A percentile compares a stretch with the other conserved stretches of the same genome.
These are phyloP conservation scores for Nakazawaea wickerhamii DNA, from an alignment of 805 yeast genomes.

Conservation along the genomic window DNA sequence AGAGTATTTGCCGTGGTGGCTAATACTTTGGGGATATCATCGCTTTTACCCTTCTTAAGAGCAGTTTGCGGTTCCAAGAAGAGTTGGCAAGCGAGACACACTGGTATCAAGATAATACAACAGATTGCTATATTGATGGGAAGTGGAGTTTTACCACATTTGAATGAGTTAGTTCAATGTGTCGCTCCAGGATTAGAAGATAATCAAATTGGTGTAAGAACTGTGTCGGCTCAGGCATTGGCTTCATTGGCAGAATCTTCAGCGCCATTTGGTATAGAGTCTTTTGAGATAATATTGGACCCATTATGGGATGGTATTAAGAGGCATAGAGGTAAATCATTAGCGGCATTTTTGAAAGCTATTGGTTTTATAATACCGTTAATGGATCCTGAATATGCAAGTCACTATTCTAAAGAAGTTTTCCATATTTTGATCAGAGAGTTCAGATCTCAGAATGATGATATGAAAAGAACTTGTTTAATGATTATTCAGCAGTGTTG, in stretches of 20 bases:
- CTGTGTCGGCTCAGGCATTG: conserved; percentile 65
- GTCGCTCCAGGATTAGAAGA: conserved; percentile 56
- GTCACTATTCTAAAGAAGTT: conserved; percentile 71
- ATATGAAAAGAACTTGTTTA: conserved; percentile 72
- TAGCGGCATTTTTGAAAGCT: conserved; percentile 73
- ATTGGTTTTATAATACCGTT: conserved; percentile 78
- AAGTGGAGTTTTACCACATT: conserved; percentile 67
- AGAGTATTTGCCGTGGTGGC: conserved; percentile 82
- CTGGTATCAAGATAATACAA: conserved; percentile 74
- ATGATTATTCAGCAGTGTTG: conserved; percentile 65
- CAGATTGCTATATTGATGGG: conserved; percentile 69
- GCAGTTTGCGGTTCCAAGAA: conserved; percentile 76
- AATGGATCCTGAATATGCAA: conserved; percentile 79
- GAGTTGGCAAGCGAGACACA: conserved; percentile 78
- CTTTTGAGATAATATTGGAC: conserved; percentile 69
- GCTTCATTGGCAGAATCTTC: conserved; percentile 76
- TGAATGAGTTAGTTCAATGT: conserved; percentile 60
- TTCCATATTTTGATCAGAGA: conserved; percentile 65
- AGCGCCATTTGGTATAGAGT: conserved; percentile 84
- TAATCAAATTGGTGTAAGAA: conserved; percentile 61
- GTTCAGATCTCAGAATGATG: conserved; percentile 79
- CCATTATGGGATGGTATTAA: conserved; percentile 78
- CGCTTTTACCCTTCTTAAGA: conserved; percentile 69
- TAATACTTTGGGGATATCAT: conserved; percentile 66
- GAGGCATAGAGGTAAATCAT: conserved; percentile 68